Conservation (phyloP, 352 stramenopile species). For the Phytophthora cryptogea region DNA sequence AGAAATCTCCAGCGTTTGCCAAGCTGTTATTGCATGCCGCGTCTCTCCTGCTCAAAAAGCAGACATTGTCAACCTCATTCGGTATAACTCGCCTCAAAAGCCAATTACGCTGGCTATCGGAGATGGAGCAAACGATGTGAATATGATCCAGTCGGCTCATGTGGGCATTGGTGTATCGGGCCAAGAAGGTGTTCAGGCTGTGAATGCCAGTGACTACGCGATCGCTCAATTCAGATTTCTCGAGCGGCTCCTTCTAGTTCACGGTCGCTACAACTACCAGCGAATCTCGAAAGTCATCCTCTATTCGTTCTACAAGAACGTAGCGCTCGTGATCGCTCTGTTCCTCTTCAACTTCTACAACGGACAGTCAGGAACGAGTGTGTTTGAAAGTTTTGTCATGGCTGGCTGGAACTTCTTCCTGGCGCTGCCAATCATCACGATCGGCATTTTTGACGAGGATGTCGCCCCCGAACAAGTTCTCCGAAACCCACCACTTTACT, state of each 20-base stretch:
- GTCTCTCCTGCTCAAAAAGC: conserved; percentile 86
- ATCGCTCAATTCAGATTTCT: conserved; percentile 95
- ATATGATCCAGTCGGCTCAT: conserved; percentile 95
- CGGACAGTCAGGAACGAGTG: conserved; percentile 78
- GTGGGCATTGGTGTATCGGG: conserved; percentile 94
- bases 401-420: conserved; percentile 82
- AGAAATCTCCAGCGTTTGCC: conserved; percentile 61
- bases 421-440: conserved; percentile 90
- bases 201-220: conserved; percentile 93
- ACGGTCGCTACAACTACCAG: conserved; percentile 97
- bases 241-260: conserved; percentile 94
- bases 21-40: conserved; percentile 79
- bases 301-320: conserved; percentile 86
- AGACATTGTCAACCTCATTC: conserved; percentile 77
- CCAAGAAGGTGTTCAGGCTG: conserved; percentile 90
- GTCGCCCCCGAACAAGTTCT: conserved; percentile 66
- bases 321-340: conserved; percentile 65
- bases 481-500: conserved; percentile 61
- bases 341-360: conserved; percentile 88
- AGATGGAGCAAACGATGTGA: conserved; percentile 95
- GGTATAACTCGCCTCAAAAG: conserved; percentile 44
- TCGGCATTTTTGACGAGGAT: conserved; percentile 84
- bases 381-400: conserved; percentile 88
- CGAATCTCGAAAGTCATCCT: conserved; percentile 94
- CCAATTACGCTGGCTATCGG: conserved; percentile 92